Evolutionary conservation across 805 yeast genomes (phyloP).

Genomic region (Cyberlindnera samutprakarnensis): DNA sequence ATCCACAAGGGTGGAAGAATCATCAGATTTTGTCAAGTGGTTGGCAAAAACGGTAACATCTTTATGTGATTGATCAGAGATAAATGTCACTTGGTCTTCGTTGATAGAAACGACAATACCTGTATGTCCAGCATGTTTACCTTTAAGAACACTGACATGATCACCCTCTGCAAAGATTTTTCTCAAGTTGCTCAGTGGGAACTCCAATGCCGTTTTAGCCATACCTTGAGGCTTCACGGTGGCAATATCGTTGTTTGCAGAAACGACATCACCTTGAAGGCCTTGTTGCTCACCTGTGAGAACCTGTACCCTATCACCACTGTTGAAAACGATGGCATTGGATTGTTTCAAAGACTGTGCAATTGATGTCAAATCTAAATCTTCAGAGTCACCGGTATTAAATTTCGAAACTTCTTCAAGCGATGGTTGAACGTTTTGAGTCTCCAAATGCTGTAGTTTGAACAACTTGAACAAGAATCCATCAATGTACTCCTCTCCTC

Average conservation of each 20-base stretch:
- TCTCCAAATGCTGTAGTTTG: constrained; percentile 72
- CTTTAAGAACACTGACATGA: constrained; percentile 87
- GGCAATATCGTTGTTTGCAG: constrained; percentile 59
- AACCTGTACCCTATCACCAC: constrained; percentile 91
- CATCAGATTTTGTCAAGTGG: constrained; percentile 86
- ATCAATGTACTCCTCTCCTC: constrained; percentile 82
- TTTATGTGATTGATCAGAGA: constrained; percentile 81
- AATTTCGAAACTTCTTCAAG: constrained; percentile 84
- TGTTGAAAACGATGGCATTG: constrained; percentile 61
- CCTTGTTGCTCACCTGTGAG: constrained; percentile 91
- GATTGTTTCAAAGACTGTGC: constrained; percentile 77
- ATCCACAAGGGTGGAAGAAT: constrained; percentile 64
- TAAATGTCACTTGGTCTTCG: constrained; percentile 80
- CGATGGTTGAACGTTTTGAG: constrained; percentile 77
- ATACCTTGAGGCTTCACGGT: constrained; percentile 36
- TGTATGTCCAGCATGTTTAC: constrained; percentile 88
- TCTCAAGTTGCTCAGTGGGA: constrained; percentile 75
- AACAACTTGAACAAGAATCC: constrained; percentile 86
- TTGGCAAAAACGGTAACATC: constrained; percentile 92
- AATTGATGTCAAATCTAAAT: constrained; percentile 76
- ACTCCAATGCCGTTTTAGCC: constrained; percentile 56
- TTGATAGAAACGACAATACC: constrained; percentile 83
- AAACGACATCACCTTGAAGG: constrained; percentile 69
- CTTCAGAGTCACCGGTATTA: constrained; percentile 67
- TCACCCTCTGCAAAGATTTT: constrained; percentile 88